Evolutionary conservation across 148 eudicot species (phyloP).

Genomic region (Nyssa sinensis): DNA sequence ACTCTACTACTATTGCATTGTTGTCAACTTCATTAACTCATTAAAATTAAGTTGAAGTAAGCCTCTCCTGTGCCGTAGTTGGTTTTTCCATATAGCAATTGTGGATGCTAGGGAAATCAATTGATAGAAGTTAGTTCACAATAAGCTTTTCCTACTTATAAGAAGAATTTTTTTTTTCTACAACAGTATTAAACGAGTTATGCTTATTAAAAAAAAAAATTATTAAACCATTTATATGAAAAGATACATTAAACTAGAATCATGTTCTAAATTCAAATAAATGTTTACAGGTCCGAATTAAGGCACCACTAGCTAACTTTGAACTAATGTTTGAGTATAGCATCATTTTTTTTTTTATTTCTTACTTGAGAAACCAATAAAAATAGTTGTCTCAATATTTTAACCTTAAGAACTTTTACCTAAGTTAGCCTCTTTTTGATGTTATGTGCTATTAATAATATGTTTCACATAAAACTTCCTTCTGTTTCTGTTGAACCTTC

Average conservation of each 20-base stretch:
- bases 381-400: not conserved
- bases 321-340: constrained; percentile 3
- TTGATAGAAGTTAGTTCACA: not conserved
- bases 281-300: not conserved
- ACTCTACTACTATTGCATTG: not conserved
- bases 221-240: no score
- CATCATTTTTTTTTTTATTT: not conserved
- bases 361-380: not conserved
- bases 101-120: not conserved
- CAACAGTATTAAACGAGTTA: no score
- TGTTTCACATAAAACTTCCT: not conserved
- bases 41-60: not conserved
- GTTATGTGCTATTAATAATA: not conserved
- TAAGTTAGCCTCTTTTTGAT: not conserved
- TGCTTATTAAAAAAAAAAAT: no score
- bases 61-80: not conserved
- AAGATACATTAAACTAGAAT: not conserved
- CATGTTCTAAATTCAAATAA: not conserved
- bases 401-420: not conserved
- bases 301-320: not conserved
- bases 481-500: not conserved
- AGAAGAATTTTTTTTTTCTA: no score
- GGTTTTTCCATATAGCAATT: not conserved
- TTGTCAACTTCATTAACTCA: not conserved
- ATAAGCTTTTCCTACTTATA: not conserved